Percentiles rank a stretch among this genome's conserved stretches.
Evolutionary conservation across 306 rosid genomes (phyloP).

Genomic region (Comarum palustre): DNA sequence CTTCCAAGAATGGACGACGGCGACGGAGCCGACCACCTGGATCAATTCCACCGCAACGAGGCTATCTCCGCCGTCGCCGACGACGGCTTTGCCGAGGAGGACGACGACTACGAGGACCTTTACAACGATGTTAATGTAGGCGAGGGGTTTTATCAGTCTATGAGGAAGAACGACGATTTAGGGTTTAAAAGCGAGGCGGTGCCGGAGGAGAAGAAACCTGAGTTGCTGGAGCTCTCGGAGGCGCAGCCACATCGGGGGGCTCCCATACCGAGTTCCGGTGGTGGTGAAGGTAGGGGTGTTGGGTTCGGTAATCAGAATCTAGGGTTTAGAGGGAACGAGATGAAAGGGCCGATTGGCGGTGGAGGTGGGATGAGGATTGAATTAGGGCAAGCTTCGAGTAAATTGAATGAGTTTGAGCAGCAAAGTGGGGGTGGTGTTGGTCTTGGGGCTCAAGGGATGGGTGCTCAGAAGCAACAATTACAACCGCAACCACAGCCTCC

Average conservation of each 20-base stretch:
- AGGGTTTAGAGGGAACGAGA: slow-evolving; percentile 63
- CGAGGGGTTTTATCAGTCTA: slow-evolving; percentile 81
- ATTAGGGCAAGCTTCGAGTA: slow-evolving; percentile 56
- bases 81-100: slow-evolving; percentile 84
- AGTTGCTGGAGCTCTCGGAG: slow-evolving; percentile 12
- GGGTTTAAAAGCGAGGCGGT: slow-evolving; percentile 47
- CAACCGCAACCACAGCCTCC: slow-evolving; percentile 19
- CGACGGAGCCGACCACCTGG: slow-evolving; percentile 73
- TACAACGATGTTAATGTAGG: slow-evolving; percentile 96
- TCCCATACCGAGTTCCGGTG: slow-evolving; percentile 52
- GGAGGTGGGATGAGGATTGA: slow-evolving; percentile 82
- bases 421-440: slow-evolving; percentile 44
- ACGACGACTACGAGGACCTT: slow-evolving; percentile 90
- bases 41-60: slow-evolving; percentile 92
- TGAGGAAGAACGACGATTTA: slow-evolving; percentile 64
- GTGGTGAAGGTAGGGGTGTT: slow-evolving; percentile 35
- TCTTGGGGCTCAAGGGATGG: slow-evolving; percentile 49
- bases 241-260: slow-evolving; percentile 31
- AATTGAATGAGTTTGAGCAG: slow-evolving; percentile 57
- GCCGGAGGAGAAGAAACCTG: slow-evolving; percentile 44
- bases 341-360: slow-evolving; percentile 37
- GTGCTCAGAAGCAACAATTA: slow-evolving; percentile 15
- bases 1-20: slow-evolving; percentile 54
- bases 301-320: slow-evolving; percentile 53
- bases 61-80: slow-evolving; percentile 98